A percentile compares a stretch with the other conserved stretches of the same genome.
Evolutionary conservation across 345 rosid species (phyloP).

Genomic region (Corchorus capsularis): DNA sequence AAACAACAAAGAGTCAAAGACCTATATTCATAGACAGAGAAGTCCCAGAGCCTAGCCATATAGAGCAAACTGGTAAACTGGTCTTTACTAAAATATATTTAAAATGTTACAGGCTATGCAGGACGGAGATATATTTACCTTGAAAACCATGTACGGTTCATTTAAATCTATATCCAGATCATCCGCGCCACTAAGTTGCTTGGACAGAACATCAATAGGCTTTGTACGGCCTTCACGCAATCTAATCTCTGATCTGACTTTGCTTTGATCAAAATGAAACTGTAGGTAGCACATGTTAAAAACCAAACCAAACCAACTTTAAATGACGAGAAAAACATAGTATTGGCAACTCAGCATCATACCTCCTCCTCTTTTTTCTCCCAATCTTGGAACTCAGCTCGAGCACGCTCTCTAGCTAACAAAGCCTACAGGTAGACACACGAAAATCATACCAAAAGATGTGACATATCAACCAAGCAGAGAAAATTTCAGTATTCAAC

Average conservation of each 20-base stretch:
- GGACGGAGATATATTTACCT: conserved; percentile 43
- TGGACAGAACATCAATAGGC: conserved; percentile 84
- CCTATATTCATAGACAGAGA: not conserved
- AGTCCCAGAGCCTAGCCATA: not conserved
- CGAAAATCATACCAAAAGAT: not conserved
- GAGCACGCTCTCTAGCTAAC: conserved; percentile 94
- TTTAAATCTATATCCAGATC: conserved; percentile 74
- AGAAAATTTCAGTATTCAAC: not conserved
- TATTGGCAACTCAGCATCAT: conserved; percentile 7
- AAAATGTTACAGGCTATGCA: not conserved
- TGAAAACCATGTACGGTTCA: conserved; percentile 93
- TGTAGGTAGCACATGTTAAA: conserved; percentile 39
- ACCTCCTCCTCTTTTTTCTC: conserved; percentile 99
- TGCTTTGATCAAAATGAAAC: conserved; percentile 99
- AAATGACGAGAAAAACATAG: conserved; percentile 5
- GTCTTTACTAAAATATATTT: not conserved
- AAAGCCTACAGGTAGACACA: conserved; percentile 55
- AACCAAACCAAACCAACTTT: conserved; percentile 17
- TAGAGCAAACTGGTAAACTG: conserved; percentile 1
- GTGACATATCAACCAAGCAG: not conserved
- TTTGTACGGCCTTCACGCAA: conserved; percentile 84
- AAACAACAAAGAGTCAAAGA: not conserved
- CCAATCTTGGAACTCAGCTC: conserved; percentile 98
- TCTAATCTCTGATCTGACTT: conserved; percentile 85
- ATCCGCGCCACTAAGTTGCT: conserved; percentile 81